phyloP scores from a whole-genome alignment of 352 stramenopile species.

The Phytophthora kernoviae region DNA sequence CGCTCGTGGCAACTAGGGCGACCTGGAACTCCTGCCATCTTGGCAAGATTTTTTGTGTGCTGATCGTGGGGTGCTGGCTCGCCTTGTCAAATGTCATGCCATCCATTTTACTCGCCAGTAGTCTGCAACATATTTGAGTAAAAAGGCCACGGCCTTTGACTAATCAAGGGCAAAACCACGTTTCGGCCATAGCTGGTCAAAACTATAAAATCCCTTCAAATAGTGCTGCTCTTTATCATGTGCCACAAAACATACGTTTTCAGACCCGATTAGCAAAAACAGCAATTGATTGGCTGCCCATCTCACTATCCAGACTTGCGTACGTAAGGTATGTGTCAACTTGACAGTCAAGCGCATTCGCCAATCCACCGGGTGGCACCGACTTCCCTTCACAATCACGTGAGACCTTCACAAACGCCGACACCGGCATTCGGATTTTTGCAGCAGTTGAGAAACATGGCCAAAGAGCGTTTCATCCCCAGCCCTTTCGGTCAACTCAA shows the following conservation, averaged over 20 bases:
- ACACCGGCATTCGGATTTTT: conserved; percentile 1
- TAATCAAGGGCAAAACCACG: no score
- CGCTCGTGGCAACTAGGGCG: no score
- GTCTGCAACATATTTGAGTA: no score
- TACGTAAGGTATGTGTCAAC: not conserved
- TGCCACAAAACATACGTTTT: not conserved
- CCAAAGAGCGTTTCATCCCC: conserved; percentile 25
- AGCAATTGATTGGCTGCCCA: not conserved
- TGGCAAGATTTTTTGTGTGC: no score
- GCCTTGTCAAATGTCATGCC: no score
- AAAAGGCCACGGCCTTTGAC: no score
- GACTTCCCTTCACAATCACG: conserved; percentile 7
- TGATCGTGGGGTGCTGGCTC: no score
- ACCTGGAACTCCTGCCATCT: no score
- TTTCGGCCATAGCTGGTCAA: no score
- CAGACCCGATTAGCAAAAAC: conserved; percentile 7
- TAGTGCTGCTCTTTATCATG: no score
- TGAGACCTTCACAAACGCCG: not conserved
- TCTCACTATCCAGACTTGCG: conserved; percentile 2
- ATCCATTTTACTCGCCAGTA: no score
- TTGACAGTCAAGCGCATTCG: conserved; percentile 9
- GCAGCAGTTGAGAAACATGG: conserved; percentile 8
- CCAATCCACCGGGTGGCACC: conserved; percentile 27
- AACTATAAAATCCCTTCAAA: no score
- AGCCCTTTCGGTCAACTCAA: conserved; percentile 25